These are phyloP conservation scores for Cicer pinnatifidum DNA, from an alignment of 306 rosid species.

Conservation along the genomic window DNA sequence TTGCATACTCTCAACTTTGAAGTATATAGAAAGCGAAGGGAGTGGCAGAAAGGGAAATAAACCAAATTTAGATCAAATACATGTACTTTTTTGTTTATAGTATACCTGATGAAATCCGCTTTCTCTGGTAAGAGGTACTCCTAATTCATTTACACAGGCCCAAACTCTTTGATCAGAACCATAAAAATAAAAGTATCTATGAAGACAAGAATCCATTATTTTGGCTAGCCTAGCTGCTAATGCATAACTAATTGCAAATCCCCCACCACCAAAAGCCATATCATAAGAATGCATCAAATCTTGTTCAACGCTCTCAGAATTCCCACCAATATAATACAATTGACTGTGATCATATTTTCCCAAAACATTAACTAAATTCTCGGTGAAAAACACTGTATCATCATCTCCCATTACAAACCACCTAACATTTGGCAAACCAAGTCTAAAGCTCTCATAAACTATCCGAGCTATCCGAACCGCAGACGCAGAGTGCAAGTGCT, in stretches of 20 bases:
- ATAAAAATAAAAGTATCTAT: slow-evolving; percentile 72
- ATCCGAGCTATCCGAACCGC: slow-evolving; percentile 88
- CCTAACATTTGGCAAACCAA: slow-evolving; percentile 71
- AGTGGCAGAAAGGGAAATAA: no score
- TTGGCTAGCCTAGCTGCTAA: slow-evolving; percentile 71
- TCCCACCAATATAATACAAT: slow-evolving; percentile 84
- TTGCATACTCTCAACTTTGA: slow-evolving; percentile 15
- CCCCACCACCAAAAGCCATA: slow-evolving; percentile 99
- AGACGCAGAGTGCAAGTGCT: slow-evolving; percentile 57
- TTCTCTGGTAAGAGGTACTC: slow-evolving; percentile 74
- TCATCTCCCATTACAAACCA: slow-evolving; percentile 99
- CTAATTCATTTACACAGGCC: slow-evolving; percentile 84
- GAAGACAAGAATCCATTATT: slow-evolving; percentile 77
- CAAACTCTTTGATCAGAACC: slow-evolving; percentile 94
- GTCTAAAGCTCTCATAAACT: slow-evolving; percentile 68
- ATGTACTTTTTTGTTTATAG: no score
- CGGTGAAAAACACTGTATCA: slow-evolving; percentile 78
- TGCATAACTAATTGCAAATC: slow-evolving; percentile 79
- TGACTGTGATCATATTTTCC: slow-evolving; percentile 68
- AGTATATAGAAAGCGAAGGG: neutral
- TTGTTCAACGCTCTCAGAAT: slow-evolving; percentile 95
- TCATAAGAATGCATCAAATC: slow-evolving; percentile 71
- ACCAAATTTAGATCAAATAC: no score
- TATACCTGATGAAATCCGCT: slow-evolving; percentile 95
- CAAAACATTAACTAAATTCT: slow-evolving; percentile 76